phyloP scores from a whole-genome alignment of 768 basidiomycete genomes.

The Tricholoma hemisulphureum region DNA sequence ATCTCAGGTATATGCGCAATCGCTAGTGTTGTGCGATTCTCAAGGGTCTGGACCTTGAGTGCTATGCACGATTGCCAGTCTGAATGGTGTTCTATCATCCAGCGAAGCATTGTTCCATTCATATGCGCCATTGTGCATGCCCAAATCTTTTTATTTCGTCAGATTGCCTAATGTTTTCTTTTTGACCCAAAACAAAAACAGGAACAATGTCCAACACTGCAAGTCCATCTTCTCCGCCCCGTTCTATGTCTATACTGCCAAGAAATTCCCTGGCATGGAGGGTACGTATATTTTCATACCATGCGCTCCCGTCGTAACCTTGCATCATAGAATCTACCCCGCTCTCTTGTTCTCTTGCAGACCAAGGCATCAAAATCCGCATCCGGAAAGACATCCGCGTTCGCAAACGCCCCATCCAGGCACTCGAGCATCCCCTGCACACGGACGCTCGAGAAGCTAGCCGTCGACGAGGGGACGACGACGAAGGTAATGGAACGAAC shows the following conservation, averaged over 20 bases:
- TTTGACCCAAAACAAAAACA: constrained; percentile 27
- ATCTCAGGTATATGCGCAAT: background rate
- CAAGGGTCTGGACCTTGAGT: background rate
- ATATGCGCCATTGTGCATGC: background rate
- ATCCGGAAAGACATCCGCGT: constrained; percentile 90
- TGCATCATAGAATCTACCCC: constrained; percentile 74
- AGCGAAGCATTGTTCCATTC: too few species aligned
- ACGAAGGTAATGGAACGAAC: constrained; percentile 19
- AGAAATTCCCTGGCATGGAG: constrained; percentile 97
- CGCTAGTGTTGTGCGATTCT: background rate
- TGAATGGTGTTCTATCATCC: too few species aligned
- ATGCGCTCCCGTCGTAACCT: background rate
- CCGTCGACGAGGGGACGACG: constrained; percentile 15
- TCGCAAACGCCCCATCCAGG: constrained; percentile 61
- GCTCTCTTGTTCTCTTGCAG: constrained; percentile 86
- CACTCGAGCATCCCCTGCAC: constrained; percentile 34
- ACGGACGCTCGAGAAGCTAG: constrained; percentile 6
- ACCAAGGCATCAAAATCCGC: constrained; percentile 93
- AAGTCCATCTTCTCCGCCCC: constrained; percentile 84
- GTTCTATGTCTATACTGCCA: constrained; percentile 94
- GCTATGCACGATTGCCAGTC: background rate
- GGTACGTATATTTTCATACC: constrained; percentile 44
- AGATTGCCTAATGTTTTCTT: background rate
- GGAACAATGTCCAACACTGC: constrained; percentile 85
- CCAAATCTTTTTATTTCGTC: background rate